These are phyloP conservation scores for Yarrowia sp. DNA, from an alignment of 805 yeast genomes.

Conservation along the genomic window DNA sequence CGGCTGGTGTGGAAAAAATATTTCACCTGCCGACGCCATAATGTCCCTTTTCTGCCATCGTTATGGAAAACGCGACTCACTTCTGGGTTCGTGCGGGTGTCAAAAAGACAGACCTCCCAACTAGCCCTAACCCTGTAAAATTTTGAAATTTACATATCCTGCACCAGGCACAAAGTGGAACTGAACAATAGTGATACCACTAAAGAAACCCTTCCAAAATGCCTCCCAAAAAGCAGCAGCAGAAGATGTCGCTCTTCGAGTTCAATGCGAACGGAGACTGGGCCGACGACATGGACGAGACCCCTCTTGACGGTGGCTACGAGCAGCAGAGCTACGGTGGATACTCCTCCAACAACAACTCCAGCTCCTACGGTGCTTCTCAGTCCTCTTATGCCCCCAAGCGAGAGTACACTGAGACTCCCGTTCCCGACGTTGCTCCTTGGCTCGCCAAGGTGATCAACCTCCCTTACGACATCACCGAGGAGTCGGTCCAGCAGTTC, in stretches of 20 bases:
- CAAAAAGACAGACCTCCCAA: conserved; percentile 1
- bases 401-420: conserved; percentile 41
- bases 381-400: conserved; percentile 15
- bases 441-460: conserved; percentile 85
- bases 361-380: conserved; percentile 36
- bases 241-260: conserved; percentile 81
- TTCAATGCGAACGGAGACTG: conserved; percentile 65
- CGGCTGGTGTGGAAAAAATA: background rate
- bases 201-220: conserved; percentile 34
- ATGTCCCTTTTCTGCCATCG: background rate
- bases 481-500: conserved; percentile 46
- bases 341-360: conserved; percentile 6
- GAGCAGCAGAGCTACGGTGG: conserved; percentile 30
- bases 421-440: conserved; percentile 90
- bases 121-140: conserved; percentile 11
- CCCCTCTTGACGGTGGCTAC: conserved; percentile 5
- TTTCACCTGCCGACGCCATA: background rate
- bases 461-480: conserved; percentile 77
- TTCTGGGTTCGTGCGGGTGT: background rate
- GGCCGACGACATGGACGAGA: conserved; percentile 25
- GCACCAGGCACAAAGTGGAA: background rate
- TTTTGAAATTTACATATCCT: conserved; percentile 11
- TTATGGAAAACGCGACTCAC: background rate
- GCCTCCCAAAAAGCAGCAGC: conserved; percentile 62
- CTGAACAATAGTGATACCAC: conserved; percentile 16